phyloP scores from a whole-genome alignment of 768 basidiomycete species.

The Amanita muscaria region DNA sequence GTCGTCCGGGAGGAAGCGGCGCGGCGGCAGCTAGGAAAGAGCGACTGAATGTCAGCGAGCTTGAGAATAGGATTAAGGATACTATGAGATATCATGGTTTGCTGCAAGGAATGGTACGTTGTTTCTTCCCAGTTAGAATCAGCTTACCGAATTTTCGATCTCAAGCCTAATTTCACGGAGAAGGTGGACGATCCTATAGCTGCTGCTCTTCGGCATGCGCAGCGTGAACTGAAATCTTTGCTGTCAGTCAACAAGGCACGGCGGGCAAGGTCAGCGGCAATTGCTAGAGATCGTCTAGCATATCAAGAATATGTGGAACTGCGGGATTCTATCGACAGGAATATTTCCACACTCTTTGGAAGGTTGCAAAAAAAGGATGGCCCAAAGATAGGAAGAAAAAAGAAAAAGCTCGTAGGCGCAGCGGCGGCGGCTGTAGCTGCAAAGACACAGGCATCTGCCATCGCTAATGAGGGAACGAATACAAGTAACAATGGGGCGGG shows the following conservation, averaged over 20 bases:
- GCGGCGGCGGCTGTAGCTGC: slow-evolving; percentile 16
- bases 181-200: slow-evolving; percentile 93
- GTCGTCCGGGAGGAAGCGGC: slow-evolving; percentile 70
- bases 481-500: slow-evolving; percentile 11
- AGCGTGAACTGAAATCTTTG: slow-evolving; percentile 70
- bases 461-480: background rate
- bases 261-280: slow-evolving; percentile 56
- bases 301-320: slow-evolving; percentile 86
- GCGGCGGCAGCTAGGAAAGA: slow-evolving; percentile 69
- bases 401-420: slow-evolving; percentile 40
- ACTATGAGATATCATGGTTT: slow-evolving; percentile 73
- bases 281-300: slow-evolving; percentile 81
- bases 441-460: slow-evolving; percentile 1
- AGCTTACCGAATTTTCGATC: slow-evolving; percentile 6
- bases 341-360: slow-evolving; percentile 62
- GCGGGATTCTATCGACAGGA: slow-evolving; percentile 81
- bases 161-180: slow-evolving; percentile 62
- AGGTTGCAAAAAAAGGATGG: slow-evolving; percentile 79
- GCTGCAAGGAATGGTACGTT: slow-evolving; percentile 59
- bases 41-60: slow-evolving; percentile 68
- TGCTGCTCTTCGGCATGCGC: slow-evolving; percentile 81
- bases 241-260: slow-evolving; percentile 79
- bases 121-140: background rate
- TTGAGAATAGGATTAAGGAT: slow-evolving; percentile 68
- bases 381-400: slow-evolving; percentile 73